Evolutionary conservation across 331 rosid species (phyloP).

Genomic region (Stylosanthes scabra): DNA sequence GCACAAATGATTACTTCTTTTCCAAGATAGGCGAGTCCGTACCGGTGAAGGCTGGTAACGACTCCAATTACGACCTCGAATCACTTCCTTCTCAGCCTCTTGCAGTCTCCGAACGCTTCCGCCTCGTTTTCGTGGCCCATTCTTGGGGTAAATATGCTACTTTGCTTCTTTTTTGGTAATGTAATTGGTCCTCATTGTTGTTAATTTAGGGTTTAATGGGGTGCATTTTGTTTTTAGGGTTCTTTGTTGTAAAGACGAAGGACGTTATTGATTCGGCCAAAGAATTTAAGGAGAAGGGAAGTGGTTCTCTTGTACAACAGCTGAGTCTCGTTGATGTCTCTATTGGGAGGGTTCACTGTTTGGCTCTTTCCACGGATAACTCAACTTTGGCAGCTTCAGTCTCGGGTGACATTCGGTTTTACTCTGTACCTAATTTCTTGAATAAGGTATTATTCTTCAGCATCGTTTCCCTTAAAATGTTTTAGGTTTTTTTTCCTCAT

Average conservation of each 20-base stretch:
- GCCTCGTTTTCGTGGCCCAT: conserved; percentile 72
- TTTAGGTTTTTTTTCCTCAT: conserved; percentile 16
- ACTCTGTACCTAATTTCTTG: conserved; percentile 54
- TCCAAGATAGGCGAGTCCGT: conserved; percentile 70
- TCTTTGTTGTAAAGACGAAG: conserved; percentile 67
- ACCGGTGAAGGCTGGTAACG: conserved; percentile 54
- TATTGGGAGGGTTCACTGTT: conserved; percentile 61
- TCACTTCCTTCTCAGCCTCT: conserved; percentile 72
- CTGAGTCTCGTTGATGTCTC: conserved; percentile 64
- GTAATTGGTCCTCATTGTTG: neutral
- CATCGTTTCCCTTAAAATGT: neutral
- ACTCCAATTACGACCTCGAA: conserved; percentile 46
- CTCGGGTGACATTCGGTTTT: conserved; percentile 51
- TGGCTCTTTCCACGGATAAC: conserved; percentile 67
- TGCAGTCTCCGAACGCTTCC: conserved; percentile 67
- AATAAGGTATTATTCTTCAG: conserved; percentile 49
- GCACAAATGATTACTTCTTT: conserved; percentile 64
- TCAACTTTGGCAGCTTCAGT: conserved; percentile 63
- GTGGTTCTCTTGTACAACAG: conserved; percentile 59
- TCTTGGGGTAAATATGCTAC: conserved; percentile 48
- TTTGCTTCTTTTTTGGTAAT: neutral
- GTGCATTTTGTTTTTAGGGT: conserved; percentile 51
- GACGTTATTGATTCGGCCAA: conserved; percentile 73
- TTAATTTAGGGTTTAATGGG: neutral
- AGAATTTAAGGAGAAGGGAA: conserved; percentile 56